Evolutionary conservation across 306 rosid genomes (phyloP), one percentile per base, ranked within the genome.

Genomic region (Cicer judaicum): DNA sequence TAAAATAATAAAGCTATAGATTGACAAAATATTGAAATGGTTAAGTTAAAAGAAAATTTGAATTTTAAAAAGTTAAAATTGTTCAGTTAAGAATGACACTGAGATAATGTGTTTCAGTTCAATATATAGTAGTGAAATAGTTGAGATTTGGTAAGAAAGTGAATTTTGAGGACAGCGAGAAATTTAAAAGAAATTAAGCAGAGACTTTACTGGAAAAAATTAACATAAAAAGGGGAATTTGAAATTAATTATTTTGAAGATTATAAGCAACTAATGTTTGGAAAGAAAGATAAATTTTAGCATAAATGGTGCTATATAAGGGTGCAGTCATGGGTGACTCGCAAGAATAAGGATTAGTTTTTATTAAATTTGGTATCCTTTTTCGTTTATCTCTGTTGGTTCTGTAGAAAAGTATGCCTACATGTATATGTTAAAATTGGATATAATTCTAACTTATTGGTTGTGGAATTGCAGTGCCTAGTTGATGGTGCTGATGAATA

Each of bases 401-500:
- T 47, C 55, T 39, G 0, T 10, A 36, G 42, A 36, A 10, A 21
- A 34, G 36, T 68, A 63, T 52, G 47, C 34, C 43, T 38, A 11
- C 43, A 13, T 47, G 70, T 53, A 73, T 54, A 47, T 50, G 19
- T 16, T 8, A 54, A 44, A 69, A 63, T 41, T 41, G 52, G 24
- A 42, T 76, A 14, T 18, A 42, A 8, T 42, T 80, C 76, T 80
- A 16, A 82, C 62, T 69, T 69, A 38, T 72, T 57, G 64, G 61
- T 42, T 80, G 70, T 76, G 70, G 67, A 72, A 81, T 70, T 83
- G 83, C 93, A 91, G 99, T 76, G 89, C 81, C 89, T 94, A 6
- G 88, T 92, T 15, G 97, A 94, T 57, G 96, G 97, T 29, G 93
- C 93, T 2, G 99, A 92, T 44, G 96, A 90, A 75, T 92, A 94